These are phyloP conservation scores for Nyssa sinensis DNA, from an alignment of 148 eudicot genomes.

Conservation along the genomic window DNA sequence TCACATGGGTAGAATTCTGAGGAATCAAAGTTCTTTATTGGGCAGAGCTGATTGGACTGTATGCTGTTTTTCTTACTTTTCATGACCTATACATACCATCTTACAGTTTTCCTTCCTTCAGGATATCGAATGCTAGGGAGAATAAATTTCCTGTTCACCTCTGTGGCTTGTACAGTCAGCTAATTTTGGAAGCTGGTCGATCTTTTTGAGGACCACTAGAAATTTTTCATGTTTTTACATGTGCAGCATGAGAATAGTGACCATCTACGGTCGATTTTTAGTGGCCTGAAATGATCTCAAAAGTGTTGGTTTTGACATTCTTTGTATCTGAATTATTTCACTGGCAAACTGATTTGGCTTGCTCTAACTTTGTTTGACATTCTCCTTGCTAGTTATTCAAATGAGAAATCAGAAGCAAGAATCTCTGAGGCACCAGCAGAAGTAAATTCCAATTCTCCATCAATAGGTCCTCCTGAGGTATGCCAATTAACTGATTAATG, in stretches of 20 bases:
- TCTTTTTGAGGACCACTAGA: background rate
- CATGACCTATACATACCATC: background rate
- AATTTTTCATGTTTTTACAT: background rate
- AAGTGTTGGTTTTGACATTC: background rate
- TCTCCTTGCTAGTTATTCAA: slow-evolving; percentile 58
- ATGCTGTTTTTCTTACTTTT: too few relatives aligned
- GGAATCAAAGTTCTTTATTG: too few relatives aligned
- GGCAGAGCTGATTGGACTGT: too few relatives aligned
- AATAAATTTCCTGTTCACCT: background rate
- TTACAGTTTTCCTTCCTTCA: background rate
- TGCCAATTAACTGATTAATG: background rate
- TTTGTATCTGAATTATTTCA: background rate
- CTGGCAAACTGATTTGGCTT: background rate
- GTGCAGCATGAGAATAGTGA: background rate
- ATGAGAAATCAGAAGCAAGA: slow-evolving; percentile 94
- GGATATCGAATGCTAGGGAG: too few relatives aligned
- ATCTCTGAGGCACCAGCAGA: slow-evolving; percentile 53
- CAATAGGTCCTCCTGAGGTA: too few relatives aligned
- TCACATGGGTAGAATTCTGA: too few relatives aligned
- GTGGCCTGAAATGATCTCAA: background rate
- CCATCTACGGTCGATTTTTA: background rate
- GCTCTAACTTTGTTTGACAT: slow-evolving; percentile 11
- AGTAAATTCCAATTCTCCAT: slow-evolving; percentile 26
- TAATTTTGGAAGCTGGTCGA: background rate
- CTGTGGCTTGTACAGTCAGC: background rate